A percentile compares a stretch with the other conserved stretches of the same genome.
Conservation (phyloP, 176 grass and related monocot species). For the Oryza glumipatula region DNA sequence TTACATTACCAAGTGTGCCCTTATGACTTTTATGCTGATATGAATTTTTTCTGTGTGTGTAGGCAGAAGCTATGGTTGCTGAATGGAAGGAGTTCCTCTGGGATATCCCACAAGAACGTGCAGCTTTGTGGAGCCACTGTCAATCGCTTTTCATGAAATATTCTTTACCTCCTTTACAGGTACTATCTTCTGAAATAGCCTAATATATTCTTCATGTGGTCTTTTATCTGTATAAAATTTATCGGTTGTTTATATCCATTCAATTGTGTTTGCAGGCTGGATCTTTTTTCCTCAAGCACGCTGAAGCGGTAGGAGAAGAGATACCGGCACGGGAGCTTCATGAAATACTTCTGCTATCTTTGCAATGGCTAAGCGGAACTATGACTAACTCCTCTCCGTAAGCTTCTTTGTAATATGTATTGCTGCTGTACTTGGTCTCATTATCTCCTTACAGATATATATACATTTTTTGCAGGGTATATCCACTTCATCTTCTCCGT, state of each 20-base stretch:
- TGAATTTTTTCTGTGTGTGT: conserved; percentile 27
- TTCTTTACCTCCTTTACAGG: conserved; percentile 81
- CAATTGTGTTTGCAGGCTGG: conserved; percentile 62
- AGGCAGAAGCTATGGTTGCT: conserved; percentile 97
- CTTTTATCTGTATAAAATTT: conserved; percentile 22
- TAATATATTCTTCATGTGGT: not conserved
- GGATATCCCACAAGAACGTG: conserved; percentile 96
- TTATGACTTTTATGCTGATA: conserved; percentile 25
- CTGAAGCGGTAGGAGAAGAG: conserved; percentile 90
- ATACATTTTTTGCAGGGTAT: conserved; percentile 64
- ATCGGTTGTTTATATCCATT: conserved; percentile 16
- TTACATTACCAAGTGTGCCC: conserved; percentile 14
- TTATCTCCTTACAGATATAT: conserved; percentile 29
- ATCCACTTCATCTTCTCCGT: conserved; percentile 90
- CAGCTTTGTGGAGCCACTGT: conserved; percentile 94
- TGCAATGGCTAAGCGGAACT: conserved; percentile 99
- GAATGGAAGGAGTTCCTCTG: conserved; percentile 99
- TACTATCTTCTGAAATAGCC: conserved; percentile 37
- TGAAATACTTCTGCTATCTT: conserved; percentile 84
- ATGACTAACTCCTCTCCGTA: conserved; percentile 89
- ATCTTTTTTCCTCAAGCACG: conserved; percentile 96
- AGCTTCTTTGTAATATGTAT: conserved; percentile 42
- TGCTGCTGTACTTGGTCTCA: not conserved
- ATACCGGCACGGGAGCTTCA: conserved; percentile 84
- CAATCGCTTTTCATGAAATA: conserved; percentile 87